Percentiles rank a stretch among this genome's conserved stretches.
Conservation (phyloP, 2,329 filamentous ascomycete species). For the Aspergillus oerlinghausenensis region DNA sequence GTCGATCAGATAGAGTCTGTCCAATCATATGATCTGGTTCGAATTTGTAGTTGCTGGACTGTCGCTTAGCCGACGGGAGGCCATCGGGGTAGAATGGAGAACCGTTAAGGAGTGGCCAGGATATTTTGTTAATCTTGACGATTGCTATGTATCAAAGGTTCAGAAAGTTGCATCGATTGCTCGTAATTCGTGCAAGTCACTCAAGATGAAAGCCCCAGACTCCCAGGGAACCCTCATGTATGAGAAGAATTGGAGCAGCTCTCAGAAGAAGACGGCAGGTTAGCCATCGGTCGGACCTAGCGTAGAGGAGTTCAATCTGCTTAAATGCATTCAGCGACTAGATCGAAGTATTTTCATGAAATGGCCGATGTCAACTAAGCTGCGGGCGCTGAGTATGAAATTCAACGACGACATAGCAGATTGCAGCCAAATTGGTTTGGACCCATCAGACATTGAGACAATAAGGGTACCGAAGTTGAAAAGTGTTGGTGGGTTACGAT, state of each 20-base stretch:
- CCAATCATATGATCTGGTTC: slow-evolving; percentile 9
- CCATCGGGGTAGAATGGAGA: slow-evolving; percentile 4
- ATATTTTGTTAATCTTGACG: not conserved
- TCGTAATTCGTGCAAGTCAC: not conserved
- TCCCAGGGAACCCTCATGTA: not conserved
- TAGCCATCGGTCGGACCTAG: no score
- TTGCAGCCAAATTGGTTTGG: not conserved
- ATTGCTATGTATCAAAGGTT: slow-evolving; percentile 8
- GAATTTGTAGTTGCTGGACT: slow-evolving; percentile 1
- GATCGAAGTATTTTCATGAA: not conserved
- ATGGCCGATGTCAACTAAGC: no score
- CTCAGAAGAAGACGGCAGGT: not conserved
- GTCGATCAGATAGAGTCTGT: not conserved
- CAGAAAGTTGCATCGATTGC: slow-evolving; percentile 14
- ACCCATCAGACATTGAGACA: no score
- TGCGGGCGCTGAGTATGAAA: not conserved
- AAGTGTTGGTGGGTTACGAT: not conserved
- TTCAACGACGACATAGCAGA: not conserved
- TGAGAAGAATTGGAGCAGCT: not conserved
- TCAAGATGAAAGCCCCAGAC: not conserved
- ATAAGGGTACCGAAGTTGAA: no score
- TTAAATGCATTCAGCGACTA: not conserved
- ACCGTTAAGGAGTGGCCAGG: not conserved
- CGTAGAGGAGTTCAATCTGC: not conserved
- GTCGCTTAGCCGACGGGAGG: slow-evolving; percentile 10